A percentile compares a stretch with the other conserved stretches of the same genome.
Evolutionary conservation across 2,329 filamentous ascomycete genomes (phyloP).

Genomic region (Fusarium redolens): DNA sequence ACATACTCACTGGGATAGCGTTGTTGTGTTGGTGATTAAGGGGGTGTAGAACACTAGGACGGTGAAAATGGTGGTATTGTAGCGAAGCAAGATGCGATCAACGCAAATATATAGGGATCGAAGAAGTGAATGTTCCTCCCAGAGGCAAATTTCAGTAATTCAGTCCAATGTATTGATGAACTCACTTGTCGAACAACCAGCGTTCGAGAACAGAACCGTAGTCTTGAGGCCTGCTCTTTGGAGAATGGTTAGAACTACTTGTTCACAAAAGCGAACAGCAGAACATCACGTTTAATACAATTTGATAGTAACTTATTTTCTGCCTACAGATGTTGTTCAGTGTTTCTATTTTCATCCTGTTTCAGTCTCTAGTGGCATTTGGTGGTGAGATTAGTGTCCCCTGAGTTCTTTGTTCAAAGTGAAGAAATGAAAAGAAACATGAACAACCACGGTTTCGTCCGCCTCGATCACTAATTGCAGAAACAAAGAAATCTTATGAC

Average conservation of each 20-base stretch:
- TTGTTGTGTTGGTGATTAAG: background rate
- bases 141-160: background rate
- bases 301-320: background rate
- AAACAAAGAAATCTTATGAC: background rate
- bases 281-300: background rate
- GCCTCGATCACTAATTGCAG: background rate
- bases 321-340: background rate
- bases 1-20: background rate
- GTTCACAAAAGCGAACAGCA: background rate
- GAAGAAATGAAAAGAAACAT: background rate
- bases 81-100: conserved; percentile 1
- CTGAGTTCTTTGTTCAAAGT: conserved; percentile 23
- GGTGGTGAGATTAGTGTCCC: conserved; percentile 2
- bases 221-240: conserved; percentile 18
- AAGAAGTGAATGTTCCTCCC: background rate
- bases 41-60: background rate
- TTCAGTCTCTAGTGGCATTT: conserved; percentile 15
- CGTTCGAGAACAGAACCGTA: background rate
- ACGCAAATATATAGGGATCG: conserved; percentile 4
- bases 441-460: background rate
- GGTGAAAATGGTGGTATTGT: background rate
- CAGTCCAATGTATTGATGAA: background rate
- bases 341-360: conserved; percentile 25
- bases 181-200: conserved; percentile 19
- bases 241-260: background rate